phyloP scores from a whole-genome alignment of 768 basidiomycete genomes.

The Panus rudis region DNA sequence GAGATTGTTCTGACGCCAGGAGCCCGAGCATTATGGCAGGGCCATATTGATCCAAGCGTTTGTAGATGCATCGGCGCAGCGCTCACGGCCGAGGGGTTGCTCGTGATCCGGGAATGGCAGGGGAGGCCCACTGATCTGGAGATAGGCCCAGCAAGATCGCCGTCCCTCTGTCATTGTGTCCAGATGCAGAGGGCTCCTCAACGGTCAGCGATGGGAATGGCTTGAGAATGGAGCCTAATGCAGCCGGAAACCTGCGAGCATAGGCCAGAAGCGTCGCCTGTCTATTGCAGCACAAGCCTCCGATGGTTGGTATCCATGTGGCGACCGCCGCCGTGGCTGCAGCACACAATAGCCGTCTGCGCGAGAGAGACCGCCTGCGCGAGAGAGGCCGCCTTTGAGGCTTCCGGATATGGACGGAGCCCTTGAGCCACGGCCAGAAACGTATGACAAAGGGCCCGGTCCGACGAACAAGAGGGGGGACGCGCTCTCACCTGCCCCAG shows the following conservation, averaged over 20 bases:
- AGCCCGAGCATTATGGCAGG: slow-evolving; percentile 1
- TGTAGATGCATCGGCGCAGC: slow-evolving; percentile 11
- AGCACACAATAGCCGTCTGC: background rate
- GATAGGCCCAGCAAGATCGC: no score
- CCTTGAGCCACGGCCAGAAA: slow-evolving; percentile 11
- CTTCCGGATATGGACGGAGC: slow-evolving; percentile 14
- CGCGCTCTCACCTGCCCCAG: slow-evolving; percentile 1
- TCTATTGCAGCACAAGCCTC: background rate
- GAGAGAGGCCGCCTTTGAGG: slow-evolving; percentile 15
- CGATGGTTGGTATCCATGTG: slow-evolving; percentile 2
- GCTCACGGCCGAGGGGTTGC: slow-evolving; percentile 15
- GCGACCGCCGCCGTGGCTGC: no score
- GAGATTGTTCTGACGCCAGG: slow-evolving; percentile 10
- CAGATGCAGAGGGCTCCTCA: no score
- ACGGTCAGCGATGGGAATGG: no score
- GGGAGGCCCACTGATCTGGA: slow-evolving; percentile 20
- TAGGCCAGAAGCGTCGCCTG: background rate
- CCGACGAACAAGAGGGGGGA: slow-evolving; percentile 10
- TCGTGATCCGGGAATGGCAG: slow-evolving; percentile 22
- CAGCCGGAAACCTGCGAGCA: no score
- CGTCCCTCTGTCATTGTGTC: no score
- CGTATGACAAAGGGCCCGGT: slow-evolving; percentile 16
- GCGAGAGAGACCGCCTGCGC: background rate
- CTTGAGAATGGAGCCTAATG: no score
- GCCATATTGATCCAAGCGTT: no score